A percentile compares a stretch with the other conserved stretches of the same genome.
These are phyloP conservation scores for Diplogelasinospora grovesii DNA, from an alignment of 495 filamentous ascomycete species.

Conservation along the genomic window DNA sequence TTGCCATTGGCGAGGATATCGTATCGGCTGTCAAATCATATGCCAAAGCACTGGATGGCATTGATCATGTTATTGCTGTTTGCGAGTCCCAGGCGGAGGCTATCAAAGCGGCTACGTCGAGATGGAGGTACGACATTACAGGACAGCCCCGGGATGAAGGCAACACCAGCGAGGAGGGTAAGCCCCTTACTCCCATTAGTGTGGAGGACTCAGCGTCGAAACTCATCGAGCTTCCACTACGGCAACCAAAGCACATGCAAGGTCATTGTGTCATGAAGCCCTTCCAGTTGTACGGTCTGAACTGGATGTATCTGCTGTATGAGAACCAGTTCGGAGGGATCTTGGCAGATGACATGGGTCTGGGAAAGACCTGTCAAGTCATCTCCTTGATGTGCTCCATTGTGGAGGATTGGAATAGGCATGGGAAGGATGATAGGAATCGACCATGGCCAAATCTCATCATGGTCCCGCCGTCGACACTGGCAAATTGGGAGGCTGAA, in stretches of 20 bases:
- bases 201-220: conserved; percentile 15
- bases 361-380: conserved; percentile 96
- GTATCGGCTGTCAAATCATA: conserved; percentile 28
- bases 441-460: conserved; percentile 74
- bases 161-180: conserved; percentile 17
- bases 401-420: conserved; percentile 43
- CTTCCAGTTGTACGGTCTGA: conserved; percentile 90
- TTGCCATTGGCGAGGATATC: conserved; percentile 33
- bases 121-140: conserved; percentile 72
- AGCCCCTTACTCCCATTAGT: conserved; percentile 24
- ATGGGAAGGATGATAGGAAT: conserved; percentile 23
- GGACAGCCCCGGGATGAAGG: conserved; percentile 35
- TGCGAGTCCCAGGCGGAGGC: conserved; percentile 67
- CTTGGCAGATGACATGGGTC: conserved; percentile 94
- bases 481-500: conserved; percentile 93
- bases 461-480: conserved; percentile 83
- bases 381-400: conserved; percentile 87
- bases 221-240: conserved; percentile 28
- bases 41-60: conserved; percentile 48
- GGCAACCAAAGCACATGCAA: conserved; percentile 65
- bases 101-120: conserved; percentile 61
- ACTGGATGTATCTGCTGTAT: conserved; percentile 83
- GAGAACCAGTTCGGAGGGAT: conserved; percentile 74
- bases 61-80: conserved; percentile 65
- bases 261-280: conserved; percentile 70